Conservation (phyloP, 352 stramenopile genomes). For the Pseudoperonospora humuli region DNA sequence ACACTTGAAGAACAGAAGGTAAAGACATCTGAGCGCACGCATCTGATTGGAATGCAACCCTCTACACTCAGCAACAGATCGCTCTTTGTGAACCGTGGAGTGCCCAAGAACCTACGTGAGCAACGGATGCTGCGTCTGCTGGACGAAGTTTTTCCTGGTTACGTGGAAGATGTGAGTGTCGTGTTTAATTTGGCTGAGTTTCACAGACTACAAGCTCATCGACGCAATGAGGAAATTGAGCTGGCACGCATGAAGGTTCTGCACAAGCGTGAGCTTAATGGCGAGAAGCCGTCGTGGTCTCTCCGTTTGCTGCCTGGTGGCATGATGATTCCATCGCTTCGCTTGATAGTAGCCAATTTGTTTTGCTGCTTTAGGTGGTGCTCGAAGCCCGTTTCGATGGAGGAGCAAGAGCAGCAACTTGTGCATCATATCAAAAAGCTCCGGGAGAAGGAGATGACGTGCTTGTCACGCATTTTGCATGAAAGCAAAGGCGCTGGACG, state of each 20-base stretch:
- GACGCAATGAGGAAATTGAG: constrained; percentile 38
- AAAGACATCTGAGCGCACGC: constrained; percentile 23
- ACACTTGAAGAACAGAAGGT: constrained; percentile 5
- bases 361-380: constrained; percentile 43
- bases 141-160: constrained; percentile 74
- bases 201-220: constrained; percentile 45
- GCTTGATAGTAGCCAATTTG: constrained; percentile 34
- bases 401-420: constrained; percentile 30
- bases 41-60: constrained; percentile 78
- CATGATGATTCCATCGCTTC: constrained; percentile 61
- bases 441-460: constrained; percentile 42
- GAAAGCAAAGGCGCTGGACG: constrained; percentile 67
- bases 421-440: constrained; percentile 45
- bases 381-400: constrained; percentile 34
- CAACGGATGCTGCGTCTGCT: constrained; percentile 70
- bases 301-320: constrained; percentile 58
- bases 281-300: constrained; percentile 50
- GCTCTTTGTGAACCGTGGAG: constrained; percentile 68
- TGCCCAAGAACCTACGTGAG: constrained; percentile 69
- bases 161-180: constrained; percentile 72
- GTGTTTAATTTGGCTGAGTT: constrained; percentile 79
- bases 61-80: constrained; percentile 64
- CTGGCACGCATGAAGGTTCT: constrained; percentile 56
- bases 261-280: constrained; percentile 28
- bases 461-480: constrained; percentile 48